Evolutionary conservation across 106 monocot genomes (phyloP), one percentile per base, ranked within the genome.

Genomic region (Dendrobium officinale): DNA sequence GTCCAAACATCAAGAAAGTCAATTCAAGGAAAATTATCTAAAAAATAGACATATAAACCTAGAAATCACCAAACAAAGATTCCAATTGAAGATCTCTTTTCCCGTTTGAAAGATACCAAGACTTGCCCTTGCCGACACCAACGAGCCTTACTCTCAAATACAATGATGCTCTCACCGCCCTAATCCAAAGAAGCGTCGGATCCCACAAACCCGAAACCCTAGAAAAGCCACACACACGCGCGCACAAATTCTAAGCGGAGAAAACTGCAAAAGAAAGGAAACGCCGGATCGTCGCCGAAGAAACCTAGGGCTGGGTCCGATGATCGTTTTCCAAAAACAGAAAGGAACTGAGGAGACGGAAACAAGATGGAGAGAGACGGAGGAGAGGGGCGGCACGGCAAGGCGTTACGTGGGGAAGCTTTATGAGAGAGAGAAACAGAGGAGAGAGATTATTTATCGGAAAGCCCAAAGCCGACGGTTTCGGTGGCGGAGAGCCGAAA

Each of bases 171-270:
- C 49, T 42, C 42, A 49, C 45, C 24, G 45, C 49, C 76, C 76
- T 6, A 49, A 76, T 27, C 47, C 49, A 76, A 26, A 49, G 5
- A 42, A 43, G 4, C 74, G 74, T 7, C 45, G 24, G 48, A 76
- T 76, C 27, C 22, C 49, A 9, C 47, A 27, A 76, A 43, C 42
- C 74, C 20, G 45, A 24, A 79, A 68, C 45, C 79, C 67, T 79
- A 68, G 47, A 51, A 42, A 7, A 5, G 72, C 26, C 31, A 79
- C 15, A 20, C 44, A 56, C 9, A 56, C 3, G 44, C 22, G 4
- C 56, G 10, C 9, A 22, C 33, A 75, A 81, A 75, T 75, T 51
- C 77, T 9, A 55, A 77, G 18, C 77, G 77, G 82, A 40, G 31
- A 48, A 70, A 70, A 70, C 13, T 37, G 41, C 0, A 17, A 51